phyloP scores from a whole-genome alignment of 2,329 filamentous ascomycete genomes.

The Chrysoporthe deuterocubensis region DNA sequence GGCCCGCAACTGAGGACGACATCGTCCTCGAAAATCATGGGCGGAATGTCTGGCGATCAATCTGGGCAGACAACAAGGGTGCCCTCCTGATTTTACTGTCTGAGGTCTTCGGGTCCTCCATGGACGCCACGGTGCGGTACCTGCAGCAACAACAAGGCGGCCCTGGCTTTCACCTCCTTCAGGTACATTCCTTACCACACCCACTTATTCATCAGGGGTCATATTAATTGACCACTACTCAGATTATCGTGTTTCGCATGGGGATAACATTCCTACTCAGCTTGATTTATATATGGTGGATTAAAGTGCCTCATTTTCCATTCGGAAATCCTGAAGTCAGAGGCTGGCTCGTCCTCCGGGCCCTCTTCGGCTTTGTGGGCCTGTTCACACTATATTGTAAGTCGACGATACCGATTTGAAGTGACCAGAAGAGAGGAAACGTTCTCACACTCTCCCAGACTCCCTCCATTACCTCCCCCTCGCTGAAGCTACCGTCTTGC shows the following conservation, averaged over 20 bases:
- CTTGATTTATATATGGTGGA: slow-evolving; percentile 26
- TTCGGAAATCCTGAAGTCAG: slow-evolving; percentile 24
- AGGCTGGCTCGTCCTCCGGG: slow-evolving; percentile 26
- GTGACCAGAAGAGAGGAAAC: too few species aligned
- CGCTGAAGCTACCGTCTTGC: slow-evolving; percentile 79
- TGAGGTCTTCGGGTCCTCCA: slow-evolving; percentile 24
- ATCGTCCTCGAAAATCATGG: background rate
- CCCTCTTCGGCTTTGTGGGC: slow-evolving; percentile 25
- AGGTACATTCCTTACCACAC: slow-evolving; percentile 8
- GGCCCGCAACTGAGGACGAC: background rate
- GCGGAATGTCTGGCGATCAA: slow-evolving; percentile 18
- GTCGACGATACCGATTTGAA: background rate
- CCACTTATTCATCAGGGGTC: too few species aligned
- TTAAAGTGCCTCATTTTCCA: slow-evolving; percentile 23
- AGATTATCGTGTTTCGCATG: slow-evolving; percentile 27
- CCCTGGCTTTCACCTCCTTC: slow-evolving; percentile 22
- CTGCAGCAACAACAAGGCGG: slow-evolving; percentile 23
- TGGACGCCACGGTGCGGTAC: slow-evolving; percentile 27
- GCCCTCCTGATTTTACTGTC: slow-evolving; percentile 25
- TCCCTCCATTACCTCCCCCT: slow-evolving; percentile 70
- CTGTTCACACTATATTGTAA: slow-evolving; percentile 28
- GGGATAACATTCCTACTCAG: slow-evolving; percentile 25
- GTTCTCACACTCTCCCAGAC: slow-evolving; percentile 38
- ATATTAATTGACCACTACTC: background rate
- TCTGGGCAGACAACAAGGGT: slow-evolving; percentile 27